A percentile compares a stretch with the other conserved stretches of the same genome.
Evolutionary conservation across 1,284 basidiomycete genomes (phyloP).

Genomic region (Fomitopsis schrenkii): DNA sequence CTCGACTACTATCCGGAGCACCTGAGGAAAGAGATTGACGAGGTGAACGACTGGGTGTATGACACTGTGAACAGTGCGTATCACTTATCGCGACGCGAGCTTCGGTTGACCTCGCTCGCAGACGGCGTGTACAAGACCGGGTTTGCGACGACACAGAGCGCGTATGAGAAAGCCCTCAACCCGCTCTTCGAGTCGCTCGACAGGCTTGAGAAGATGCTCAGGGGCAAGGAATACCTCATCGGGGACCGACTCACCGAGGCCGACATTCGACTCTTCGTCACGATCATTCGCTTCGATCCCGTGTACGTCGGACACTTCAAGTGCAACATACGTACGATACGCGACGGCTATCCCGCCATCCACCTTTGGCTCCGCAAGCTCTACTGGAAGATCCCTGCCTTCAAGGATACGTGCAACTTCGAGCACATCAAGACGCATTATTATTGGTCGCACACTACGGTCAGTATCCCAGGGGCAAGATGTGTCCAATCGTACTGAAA

Average conservation of each 20-base stretch:
- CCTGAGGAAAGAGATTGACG: slow-evolving; percentile 69
- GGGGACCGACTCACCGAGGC: slow-evolving; percentile 87
- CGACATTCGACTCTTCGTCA: slow-evolving; percentile 88
- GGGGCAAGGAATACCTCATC: slow-evolving; percentile 79
- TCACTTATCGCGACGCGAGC: background rate
- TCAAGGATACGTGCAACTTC: slow-evolving; percentile 88
- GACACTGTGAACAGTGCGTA: slow-evolving; percentile 73
- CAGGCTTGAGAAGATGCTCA: slow-evolving; percentile 74
- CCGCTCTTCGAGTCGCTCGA: slow-evolving; percentile 79
- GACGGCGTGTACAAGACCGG: slow-evolving; percentile 89
- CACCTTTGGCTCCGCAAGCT: slow-evolving; percentile 84
- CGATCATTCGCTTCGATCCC: slow-evolving; percentile 80
- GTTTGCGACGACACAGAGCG: slow-evolving; percentile 80
- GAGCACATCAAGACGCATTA: slow-evolving; percentile 87
- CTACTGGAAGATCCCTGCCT: slow-evolving; percentile 90
- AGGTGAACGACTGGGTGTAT: slow-evolving; percentile 87
- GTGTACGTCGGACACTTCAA: slow-evolving; percentile 95
- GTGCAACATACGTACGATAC: slow-evolving; percentile 82
- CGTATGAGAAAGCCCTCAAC: slow-evolving; percentile 77
- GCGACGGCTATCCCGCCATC: slow-evolving; percentile 77
- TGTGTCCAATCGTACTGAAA: background rate
- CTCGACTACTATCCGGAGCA: slow-evolving; percentile 19
- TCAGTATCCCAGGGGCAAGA: slow-evolving; percentile 24
- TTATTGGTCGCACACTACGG: slow-evolving; percentile 66
- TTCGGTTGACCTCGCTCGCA: slow-evolving; percentile 22